These are phyloP conservation scores for Aspergillus felis DNA, from an alignment of 2,329 filamentous ascomycete species.

Conservation along the genomic window DNA sequence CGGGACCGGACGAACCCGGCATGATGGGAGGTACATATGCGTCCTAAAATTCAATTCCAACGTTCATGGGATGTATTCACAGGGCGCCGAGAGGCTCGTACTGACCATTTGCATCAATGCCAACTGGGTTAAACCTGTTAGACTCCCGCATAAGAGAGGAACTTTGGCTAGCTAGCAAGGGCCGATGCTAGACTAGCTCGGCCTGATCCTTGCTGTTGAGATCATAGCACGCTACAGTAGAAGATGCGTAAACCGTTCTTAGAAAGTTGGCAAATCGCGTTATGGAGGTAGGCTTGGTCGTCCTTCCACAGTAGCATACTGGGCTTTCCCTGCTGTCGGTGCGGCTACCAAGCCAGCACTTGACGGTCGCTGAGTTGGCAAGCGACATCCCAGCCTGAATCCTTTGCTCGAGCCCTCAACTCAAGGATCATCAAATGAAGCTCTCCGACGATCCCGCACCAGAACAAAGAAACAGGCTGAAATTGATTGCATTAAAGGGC, in stretches of 20 bases:
- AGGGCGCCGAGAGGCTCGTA: not conserved
- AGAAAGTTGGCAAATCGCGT: slow-evolving; percentile 28
- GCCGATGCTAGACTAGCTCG: slow-evolving; percentile 15
- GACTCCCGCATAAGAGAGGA: slow-evolving; percentile 1
- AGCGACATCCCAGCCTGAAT: slow-evolving; percentile 25
- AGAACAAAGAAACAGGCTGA: slow-evolving; percentile 11
- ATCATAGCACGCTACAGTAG: slow-evolving; percentile 21
- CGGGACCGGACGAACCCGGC: slow-evolving; percentile 36
- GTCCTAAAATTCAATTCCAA: slow-evolving; percentile 39
- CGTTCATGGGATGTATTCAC: slow-evolving; percentile 22
- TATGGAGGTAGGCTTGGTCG: slow-evolving; percentile 19
- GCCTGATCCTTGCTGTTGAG: slow-evolving; percentile 24
- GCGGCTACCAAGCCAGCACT: slow-evolving; percentile 19
- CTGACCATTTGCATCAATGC: not conserved
- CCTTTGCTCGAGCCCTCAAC: slow-evolving; percentile 14
- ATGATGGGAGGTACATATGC: slow-evolving; percentile 34
- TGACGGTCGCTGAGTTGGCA: slow-evolving; percentile 28
- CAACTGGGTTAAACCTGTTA: not conserved
- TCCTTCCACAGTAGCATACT: slow-evolving; percentile 15
- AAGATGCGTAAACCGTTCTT: slow-evolving; percentile 15
- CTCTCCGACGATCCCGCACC: slow-evolving; percentile 20
- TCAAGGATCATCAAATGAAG: slow-evolving; percentile 15
- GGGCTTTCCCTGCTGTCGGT: slow-evolving; percentile 10
- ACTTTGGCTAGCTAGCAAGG: slow-evolving; percentile 21
- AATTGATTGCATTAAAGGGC: slow-evolving; percentile 8